Base-by-base conservation (phyloP, 2,329 filamentous ascomycete species). In the Cercospora sp. region DNA sequence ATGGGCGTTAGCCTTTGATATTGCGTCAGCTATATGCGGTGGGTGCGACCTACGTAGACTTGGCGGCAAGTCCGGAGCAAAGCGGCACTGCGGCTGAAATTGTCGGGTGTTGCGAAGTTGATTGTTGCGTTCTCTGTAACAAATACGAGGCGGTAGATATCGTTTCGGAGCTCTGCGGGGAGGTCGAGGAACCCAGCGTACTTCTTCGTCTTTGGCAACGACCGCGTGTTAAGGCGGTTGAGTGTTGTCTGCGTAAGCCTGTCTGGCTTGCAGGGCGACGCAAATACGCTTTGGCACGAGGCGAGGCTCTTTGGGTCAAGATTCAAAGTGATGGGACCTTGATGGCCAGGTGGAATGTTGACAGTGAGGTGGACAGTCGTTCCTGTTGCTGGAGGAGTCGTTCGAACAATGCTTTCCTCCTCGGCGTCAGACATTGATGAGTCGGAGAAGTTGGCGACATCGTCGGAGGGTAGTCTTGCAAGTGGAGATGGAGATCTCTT, bases 21-120 rank as follows among this genome's bases (percentile, higher is more conserved):
- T 20, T 63, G 60, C 51, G 60, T 58, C 16, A 30, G 26, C 58
- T 55, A 55, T 63, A 26, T 36, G 51, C 20, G 20, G 36, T 23
- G 33, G 20, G n/a, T 16, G 33, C 20, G 20, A 63, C 71, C 5
- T 67, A 71, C 71, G 68, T 77, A 69, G 23, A 85, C 78, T 40
- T 81, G 75, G 51, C 76, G 79, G 75, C 82, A 85, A 3, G 81
- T 83, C 30, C 81, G 77, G 30, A 86, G 77, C 36, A 86, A 79
- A 4, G 81, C 80, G 2, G 80, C 76, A 12, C 82, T 83, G 31
- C 78, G 79, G 45, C 73, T 69, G 66, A 85, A 80, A 64, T 79
- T 79, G 18, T 69, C 65, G 3, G 79, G 77, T 6, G 71, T 60
- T 13, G 70, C 71, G 57, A 84, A 81, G 65, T 78, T 74, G 53